Evolutionary conservation across 306 rosid species (phyloP).

Genomic region (Fragaria vesca): DNA sequence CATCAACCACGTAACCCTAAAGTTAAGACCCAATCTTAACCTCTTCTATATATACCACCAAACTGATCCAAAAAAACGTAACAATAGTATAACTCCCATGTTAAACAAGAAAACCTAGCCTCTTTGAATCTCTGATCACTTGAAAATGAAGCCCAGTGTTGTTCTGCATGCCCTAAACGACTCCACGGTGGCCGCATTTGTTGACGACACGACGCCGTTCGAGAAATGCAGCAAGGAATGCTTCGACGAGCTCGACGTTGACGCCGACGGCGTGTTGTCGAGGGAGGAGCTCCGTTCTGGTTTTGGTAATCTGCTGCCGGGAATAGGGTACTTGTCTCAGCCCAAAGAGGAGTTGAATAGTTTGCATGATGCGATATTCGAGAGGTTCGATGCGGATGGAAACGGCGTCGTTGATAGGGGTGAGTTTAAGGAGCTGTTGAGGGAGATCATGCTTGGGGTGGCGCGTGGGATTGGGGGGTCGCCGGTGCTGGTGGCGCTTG

Average conservation of each 20-base stretch:
- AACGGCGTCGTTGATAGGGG: slow-evolving; percentile 39
- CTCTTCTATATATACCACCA: neutral
- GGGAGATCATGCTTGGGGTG: slow-evolving; percentile 56
- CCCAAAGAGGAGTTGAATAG: slow-evolving; percentile 19
- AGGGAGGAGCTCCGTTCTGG: slow-evolving; percentile 34
- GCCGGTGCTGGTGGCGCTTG: slow-evolving; percentile 52
- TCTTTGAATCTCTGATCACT: neutral
- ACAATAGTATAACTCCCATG: neutral
- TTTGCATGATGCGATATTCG: slow-evolving; percentile 29
- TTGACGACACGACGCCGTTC: slow-evolving; percentile 35
- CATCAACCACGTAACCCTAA: slow-evolving; percentile 8
- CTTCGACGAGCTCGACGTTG: slow-evolving; percentile 35
- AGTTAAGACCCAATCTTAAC: neutral
- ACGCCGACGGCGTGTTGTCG: slow-evolving; percentile 47
- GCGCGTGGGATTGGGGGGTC: slow-evolving; percentile 60
- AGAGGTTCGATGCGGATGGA: slow-evolving; percentile 45
- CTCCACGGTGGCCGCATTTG: slow-evolving; percentile 37
- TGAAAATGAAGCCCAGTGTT: slow-evolving; percentile 26
- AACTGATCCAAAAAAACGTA: neutral
- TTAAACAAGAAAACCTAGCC: neutral
- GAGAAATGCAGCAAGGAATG: slow-evolving; percentile 39
- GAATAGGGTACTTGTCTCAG: slow-evolving; percentile 30
- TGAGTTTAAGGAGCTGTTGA: slow-evolving; percentile 44
- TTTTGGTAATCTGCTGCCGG: slow-evolving; percentile 37
- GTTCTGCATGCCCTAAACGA: slow-evolving; percentile 38